Conservation (phyloP, 169 alveolate species). For the Plasmodium sp. region DNA sequence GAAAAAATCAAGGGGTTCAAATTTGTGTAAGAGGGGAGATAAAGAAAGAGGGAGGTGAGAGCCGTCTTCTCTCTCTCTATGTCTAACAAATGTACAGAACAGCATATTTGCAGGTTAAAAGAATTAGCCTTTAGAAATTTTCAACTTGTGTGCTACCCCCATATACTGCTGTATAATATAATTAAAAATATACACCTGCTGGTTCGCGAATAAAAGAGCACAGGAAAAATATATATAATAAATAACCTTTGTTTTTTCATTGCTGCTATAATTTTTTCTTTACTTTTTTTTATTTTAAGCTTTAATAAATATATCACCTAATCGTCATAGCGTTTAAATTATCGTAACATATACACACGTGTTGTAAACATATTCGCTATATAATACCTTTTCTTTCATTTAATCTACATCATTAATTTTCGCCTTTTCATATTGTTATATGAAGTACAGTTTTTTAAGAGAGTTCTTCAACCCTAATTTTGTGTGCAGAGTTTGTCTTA, state of each 20-base stretch:
- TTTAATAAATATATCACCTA: background rate
- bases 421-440: background rate
- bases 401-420: background rate
- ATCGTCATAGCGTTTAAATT: background rate
- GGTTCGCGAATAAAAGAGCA: background rate
- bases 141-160: no score
- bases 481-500: background rate
- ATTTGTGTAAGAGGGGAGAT: background rate
- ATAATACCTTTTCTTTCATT: background rate
- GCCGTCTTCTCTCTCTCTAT: background rate
- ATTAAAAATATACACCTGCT: background rate
- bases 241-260: background rate
- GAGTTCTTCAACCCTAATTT: background rate
- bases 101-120: background rate
- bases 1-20: background rate
- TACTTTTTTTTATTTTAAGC: background rate
- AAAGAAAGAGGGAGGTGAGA: background rate
- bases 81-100: background rate
- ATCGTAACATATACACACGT: background rate
- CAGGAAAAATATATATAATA: background rate
- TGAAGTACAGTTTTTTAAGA: background rate
- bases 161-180: background rate
- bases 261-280: background rate
- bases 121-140: background rate
- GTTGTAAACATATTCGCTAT: background rate